A percentile compares a stretch with the other conserved stretches of the same genome.
Evolutionary conservation across 2,329 filamentous ascomycete genomes (phyloP).

Genomic region (Polychaeton citri): DNA sequence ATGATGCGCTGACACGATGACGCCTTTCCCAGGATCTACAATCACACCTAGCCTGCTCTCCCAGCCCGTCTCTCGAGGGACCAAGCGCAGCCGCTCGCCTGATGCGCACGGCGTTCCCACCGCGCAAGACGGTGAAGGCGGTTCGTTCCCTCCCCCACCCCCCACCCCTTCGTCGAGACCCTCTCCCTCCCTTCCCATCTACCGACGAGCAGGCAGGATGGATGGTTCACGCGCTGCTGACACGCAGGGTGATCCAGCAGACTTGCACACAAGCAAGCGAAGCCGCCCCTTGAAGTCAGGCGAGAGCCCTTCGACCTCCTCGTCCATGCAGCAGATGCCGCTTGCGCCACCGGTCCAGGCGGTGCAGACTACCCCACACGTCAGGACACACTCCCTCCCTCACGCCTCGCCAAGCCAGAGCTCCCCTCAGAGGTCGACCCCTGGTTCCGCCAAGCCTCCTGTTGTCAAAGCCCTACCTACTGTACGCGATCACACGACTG

Average conservation of each 20-base stretch:
- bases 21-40: slow-evolving; percentile 23
- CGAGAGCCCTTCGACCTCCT: slow-evolving; percentile 2
- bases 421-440: slow-evolving; percentile 63
- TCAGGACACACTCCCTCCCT: slow-evolving; percentile 35
- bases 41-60: slow-evolving; percentile 30
- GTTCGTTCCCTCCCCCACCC: slow-evolving; percentile 49
- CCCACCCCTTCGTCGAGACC: slow-evolving; percentile 23
- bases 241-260: background rate
- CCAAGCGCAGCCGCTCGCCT: slow-evolving; percentile 70
- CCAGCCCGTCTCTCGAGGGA: slow-evolving; percentile 49
- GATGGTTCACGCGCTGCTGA: slow-evolving; percentile 1
- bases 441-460: slow-evolving; percentile 51
- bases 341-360: slow-evolving; percentile 37
- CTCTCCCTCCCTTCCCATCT: no score
- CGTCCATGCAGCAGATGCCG: slow-evolving; percentile 27
- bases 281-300: slow-evolving; percentile 11
- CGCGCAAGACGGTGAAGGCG: slow-evolving; percentile 45
- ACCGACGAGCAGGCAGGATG: no score
- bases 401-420: slow-evolving; percentile 43
- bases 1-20: slow-evolving; percentile 6
- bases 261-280: slow-evolving; percentile 10
- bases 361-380: slow-evolving; percentile 39
- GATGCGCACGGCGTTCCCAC: slow-evolving; percentile 36
- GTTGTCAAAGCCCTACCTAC: slow-evolving; percentile 91
- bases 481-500: slow-evolving; percentile 91